Conservation (phyloP, 1,284 basidiomycete species). For the Somion occarium region DNA sequence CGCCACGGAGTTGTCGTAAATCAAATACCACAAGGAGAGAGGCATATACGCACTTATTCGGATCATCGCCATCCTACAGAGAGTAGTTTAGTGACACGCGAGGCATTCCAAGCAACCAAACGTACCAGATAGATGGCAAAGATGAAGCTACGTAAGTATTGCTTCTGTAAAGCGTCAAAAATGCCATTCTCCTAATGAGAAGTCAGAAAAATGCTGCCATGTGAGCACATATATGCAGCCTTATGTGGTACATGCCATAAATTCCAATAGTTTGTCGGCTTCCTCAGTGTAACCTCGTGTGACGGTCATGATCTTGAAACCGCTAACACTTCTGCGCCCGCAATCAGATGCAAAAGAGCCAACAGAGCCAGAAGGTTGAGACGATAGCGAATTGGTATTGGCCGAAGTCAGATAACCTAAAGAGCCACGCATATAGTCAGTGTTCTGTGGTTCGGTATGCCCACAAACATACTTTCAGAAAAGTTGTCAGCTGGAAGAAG, state of each 20-base stretch:
- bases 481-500: conserved; percentile 79
- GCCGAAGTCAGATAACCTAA: conserved; percentile 52
- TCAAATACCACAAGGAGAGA: too few species aligned
- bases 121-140: conserved; percentile 78
- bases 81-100: background rate
- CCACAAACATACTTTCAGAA: conserved; percentile 48
- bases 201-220: background rate
- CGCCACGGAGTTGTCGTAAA: too few species aligned
- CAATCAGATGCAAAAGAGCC: conserved; percentile 27
- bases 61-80: conserved; percentile 68
- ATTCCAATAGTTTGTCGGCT: conserved; percentile 74
- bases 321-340: conserved; percentile 38
- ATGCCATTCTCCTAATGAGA: conserved; percentile 66
- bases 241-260: conserved; percentile 56
- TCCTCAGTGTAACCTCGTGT: conserved; percentile 73
- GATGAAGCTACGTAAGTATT: conserved; percentile 74
- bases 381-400: conserved; percentile 37
- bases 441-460: conserved; percentile 5
- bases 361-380: conserved; percentile 32
- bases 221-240: conserved; percentile 9
- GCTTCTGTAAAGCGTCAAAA: conserved; percentile 73
- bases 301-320: conserved; percentile 66
- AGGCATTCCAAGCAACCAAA: conserved; percentile 10
- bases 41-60: conserved; percentile 67
- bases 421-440: conserved; percentile 9